These are phyloP conservation scores for Coelastrella sp. DNA, from an alignment of 139 green algal genomes.

Conservation along the genomic window DNA sequence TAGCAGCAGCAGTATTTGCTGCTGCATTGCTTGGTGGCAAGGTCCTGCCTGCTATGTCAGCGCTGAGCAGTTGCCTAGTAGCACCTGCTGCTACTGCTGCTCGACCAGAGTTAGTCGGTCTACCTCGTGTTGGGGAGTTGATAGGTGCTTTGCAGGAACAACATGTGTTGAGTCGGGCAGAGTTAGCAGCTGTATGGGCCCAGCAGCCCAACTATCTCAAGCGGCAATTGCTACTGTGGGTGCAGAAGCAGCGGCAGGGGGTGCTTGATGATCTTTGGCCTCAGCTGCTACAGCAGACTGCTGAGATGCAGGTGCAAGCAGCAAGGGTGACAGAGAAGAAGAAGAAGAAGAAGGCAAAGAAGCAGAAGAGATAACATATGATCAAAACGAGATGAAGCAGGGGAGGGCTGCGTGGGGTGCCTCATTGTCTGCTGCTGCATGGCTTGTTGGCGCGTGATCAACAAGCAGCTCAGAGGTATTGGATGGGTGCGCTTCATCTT, in stretches of 20 bases:
- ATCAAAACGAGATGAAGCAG: too few relatives aligned
- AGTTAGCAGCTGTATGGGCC: constrained; percentile 63
- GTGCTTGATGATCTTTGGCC: constrained; percentile 70
- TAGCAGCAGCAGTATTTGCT: constrained; percentile 76
- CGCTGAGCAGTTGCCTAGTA: constrained; percentile 48
- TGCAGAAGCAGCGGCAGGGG: constrained; percentile 53
- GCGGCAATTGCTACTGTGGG: constrained; percentile 70
- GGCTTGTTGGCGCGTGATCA: too few relatives aligned
- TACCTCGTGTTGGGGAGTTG: constrained; percentile 73
- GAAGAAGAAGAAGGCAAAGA: not conserved
- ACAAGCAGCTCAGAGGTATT: too few relatives aligned
- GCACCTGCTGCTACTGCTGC: constrained; percentile 59
- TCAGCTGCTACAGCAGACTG: constrained; percentile 32
- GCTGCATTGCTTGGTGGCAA: constrained; percentile 85
- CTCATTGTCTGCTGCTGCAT: too few relatives aligned
- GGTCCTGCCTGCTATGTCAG: constrained; percentile 63
- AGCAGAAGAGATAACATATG: too few relatives aligned
- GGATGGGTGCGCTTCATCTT: too few relatives aligned
- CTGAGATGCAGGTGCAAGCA: not conserved
- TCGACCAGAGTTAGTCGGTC: constrained; percentile 65
- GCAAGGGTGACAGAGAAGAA: not conserved
- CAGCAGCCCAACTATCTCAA: constrained; percentile 60
- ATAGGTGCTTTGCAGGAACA: constrained; percentile 56
- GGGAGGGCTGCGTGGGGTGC: too few relatives aligned
- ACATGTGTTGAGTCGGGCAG: constrained; percentile 54